Evolutionary conservation across 2,329 filamentous ascomycete species (phyloP), one percentile per base, ranked within the genome.

Genomic region (Paramyrothecium roridum): DNA sequence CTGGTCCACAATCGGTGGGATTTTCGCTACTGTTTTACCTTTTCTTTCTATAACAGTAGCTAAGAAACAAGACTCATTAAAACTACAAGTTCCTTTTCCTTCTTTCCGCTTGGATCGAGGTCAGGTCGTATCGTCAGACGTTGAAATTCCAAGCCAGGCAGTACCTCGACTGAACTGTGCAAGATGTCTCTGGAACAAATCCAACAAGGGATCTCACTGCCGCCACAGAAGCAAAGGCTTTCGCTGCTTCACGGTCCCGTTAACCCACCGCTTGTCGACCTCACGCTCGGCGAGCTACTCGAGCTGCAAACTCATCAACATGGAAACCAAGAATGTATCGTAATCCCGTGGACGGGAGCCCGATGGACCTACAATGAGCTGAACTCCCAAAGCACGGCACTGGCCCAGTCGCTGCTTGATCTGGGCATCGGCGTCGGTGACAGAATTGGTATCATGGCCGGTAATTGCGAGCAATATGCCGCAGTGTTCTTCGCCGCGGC

Each of bases 301-400:
- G 85, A 88, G 56, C 77, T 90, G 13, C 89, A 93, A 71, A 86
- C 82, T 48, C 77, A 83, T 50, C 79, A 84, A 50, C 84, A 89
- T 69, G 82, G 84, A 23, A 77, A 81, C 52, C 79, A 82, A 54
- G 88, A 92, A 67, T 89, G 84, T 57, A 71, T 93, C 46, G 80
- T 92, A 22, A 88, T 89, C 51, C 87, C 89, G 1, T 92, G 88
- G 88, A 91, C 88, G 0, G 85, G 85, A 1, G 82, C 87, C 3
- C 78, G 89, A 63, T 92, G 88, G 88, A 88, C 86, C 0, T 89
- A 89, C 71, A 79, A 81, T 57, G 78, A 87, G 57, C 74, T 89
- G 52, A 83, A 85, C 63, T 78, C 83, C 54, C 82, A 87, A 70
- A 84, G 81, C 62, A 79, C 81, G 48, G 75, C 80, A 53, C 70